Evolutionary conservation across 352 stramenopile species (phyloP), one percentile per base, ranked within the genome.

Genomic region (Globisporangium emineosum): DNA sequence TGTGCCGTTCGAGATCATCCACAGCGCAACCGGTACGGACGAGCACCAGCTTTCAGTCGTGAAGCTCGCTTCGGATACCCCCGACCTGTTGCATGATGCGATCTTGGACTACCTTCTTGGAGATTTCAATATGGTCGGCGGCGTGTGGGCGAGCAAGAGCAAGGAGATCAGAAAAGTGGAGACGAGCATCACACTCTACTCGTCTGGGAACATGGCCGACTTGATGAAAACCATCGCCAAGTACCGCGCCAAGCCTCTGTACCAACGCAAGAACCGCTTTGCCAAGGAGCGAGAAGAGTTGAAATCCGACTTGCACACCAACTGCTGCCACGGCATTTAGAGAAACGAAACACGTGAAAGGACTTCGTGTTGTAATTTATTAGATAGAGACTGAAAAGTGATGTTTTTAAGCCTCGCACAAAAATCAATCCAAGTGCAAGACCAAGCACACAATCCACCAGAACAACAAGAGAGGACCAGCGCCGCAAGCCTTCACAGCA

Each of bases 51-150:
- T 76, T 10, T 76, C 65, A 40, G 55, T 73, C 49, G 63, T 78
- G 27, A 71, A 78, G 52, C 65, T 77, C 57, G 68, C 67, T 21
- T 23, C n/a, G 5, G 65, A 75, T 8, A 77, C 71, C 10, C 71
- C 71, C 15, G 57, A 47, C 0, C 45, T 62, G 7, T 56, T 77
- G 1, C 57, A 69, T 33, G 52, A 50, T 29, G 65, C 63, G 10
- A 54, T 78, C 33, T 59, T 73, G 43, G 29, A 69, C 62, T 78
- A 76, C 45, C 45, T 78, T 9, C 49, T 78, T 0, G 72, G 72
- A 21, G 52, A 67, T 27, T 74, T 64, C 49, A 30, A 57, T 5
- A 60, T 62, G 23, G 49, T 76, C 30, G 42, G 62, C 1, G 52
- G 52, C 19, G 53, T 47, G 4, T 76, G 69, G 72, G 60, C 19